Base-by-base conservation (phyloP, 371 early-diverging fungal species). In the Zopfochytrium polystomum region DNA sequence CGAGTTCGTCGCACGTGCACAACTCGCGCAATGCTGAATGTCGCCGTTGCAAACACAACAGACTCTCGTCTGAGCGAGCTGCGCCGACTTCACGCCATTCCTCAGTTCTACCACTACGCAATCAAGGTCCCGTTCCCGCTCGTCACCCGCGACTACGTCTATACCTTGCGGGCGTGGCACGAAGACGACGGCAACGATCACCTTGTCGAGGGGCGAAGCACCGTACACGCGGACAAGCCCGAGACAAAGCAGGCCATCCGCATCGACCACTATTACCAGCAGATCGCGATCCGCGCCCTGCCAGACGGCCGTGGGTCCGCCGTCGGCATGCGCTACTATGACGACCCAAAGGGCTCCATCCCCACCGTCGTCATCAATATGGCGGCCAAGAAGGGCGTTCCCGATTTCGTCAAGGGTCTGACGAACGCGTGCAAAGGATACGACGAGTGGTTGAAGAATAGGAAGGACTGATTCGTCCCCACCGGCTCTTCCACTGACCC, bases 311-410 rank as follows among this genome's bases (percentile, higher is more conserved):
- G 20, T 25, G 54, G 54, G n/a, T 15, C 25, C 3, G 7, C 46
- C 2, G 3, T 61, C 3, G 25, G 34, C 20, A 61, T 60, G 60
- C 51, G 61, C 2, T 61, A 61, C 32, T 61, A 61, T 47, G 61
- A 61, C 38, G 33, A 61, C 33, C 61, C 61, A 11, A 52, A 34
- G 35, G 61, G 54, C 2, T 7, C 46, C 30, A 61, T 61, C 22
- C 61, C 61, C 3, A 2, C 27, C 54, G 20, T 31, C 22, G 26
- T 61, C 4, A 26, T 61, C 20, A 61, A 61, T 29, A 46, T 61
- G 45, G 61, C 61, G 18, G 61, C 61, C 7, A 33, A 52, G 32
- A 61, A 61, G 61, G 61, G 61, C 3, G 61, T 61, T 11, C 61
- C 61, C 3, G 30, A 22, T 11, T 61, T 61, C 46, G 45, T 53